Evolutionary conservation across 768 basidiomycete species (phyloP).

Genomic region (Lentinula detonsa): DNA sequence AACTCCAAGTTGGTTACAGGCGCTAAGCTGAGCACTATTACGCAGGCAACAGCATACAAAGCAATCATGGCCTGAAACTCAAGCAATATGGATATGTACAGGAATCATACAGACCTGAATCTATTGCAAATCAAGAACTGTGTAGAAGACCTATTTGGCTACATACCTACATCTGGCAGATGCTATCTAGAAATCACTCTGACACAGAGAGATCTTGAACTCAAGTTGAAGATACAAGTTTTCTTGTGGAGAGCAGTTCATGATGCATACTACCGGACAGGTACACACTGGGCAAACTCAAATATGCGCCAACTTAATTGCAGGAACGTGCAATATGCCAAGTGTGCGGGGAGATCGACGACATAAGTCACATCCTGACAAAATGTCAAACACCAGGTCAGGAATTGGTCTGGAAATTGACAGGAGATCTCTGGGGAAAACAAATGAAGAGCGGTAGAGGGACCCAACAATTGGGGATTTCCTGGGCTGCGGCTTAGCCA

Average conservation of each 20-base stretch:
- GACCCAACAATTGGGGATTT: background rate
- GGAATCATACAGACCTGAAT: slow-evolving; percentile 2
- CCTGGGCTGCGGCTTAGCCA: background rate
- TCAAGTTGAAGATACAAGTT: background rate
- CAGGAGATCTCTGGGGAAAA: slow-evolving; percentile 3
- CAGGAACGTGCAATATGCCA: slow-evolving; percentile 7
- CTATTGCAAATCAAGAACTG: background rate
- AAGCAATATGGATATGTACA: background rate
- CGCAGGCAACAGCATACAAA: slow-evolving; percentile 11
- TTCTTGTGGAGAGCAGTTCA: slow-evolving; percentile 15
- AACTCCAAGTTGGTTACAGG: slow-evolving; percentile 10
- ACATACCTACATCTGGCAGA: background rate
- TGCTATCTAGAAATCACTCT: background rate
- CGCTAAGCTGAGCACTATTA: slow-evolving; percentile 7
- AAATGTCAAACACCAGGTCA: slow-evolving; percentile 13
- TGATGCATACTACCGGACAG: slow-evolving; percentile 14
- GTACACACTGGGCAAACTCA: slow-evolving; percentile 11
- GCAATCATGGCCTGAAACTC: background rate
- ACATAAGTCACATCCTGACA: slow-evolving; percentile 16
- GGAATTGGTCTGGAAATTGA: slow-evolving; percentile 10
- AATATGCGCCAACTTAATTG: background rate
- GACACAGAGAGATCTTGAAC: background rate
- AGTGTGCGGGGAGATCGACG: slow-evolving; percentile 8
- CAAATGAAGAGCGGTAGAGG: background rate
- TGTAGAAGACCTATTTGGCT: background rate